Evolutionary conservation across 805 yeast genomes (phyloP).

Genomic region (Wickerhamomyces sydowiorum): DNA sequence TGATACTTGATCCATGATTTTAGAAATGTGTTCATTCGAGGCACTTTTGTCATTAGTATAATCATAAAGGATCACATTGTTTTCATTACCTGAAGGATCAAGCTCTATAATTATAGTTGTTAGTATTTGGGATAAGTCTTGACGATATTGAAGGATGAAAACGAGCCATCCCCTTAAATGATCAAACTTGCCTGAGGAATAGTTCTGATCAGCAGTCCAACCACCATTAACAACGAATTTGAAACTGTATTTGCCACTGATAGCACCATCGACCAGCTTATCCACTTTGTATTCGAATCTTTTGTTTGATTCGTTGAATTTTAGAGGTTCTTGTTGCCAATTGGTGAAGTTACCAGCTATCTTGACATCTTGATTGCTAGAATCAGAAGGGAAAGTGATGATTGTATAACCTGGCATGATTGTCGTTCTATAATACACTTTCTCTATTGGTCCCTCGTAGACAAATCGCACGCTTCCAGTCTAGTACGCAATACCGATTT

Average conservation of each 20-base stretch:
- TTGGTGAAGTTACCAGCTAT: constrained; percentile 33
- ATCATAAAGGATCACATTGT: constrained; percentile 27
- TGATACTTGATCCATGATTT: neutral
- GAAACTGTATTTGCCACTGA: constrained; percentile 19
- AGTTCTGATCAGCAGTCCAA: constrained; percentile 16
- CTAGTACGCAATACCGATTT: too few relatives aligned
- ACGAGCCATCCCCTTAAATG: too few relatives aligned
- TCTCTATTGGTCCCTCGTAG: constrained; percentile 4
- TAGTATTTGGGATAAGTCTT: constrained; percentile 22
- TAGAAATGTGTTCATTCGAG: constrained; percentile 1
- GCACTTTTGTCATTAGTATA: constrained; percentile 1
- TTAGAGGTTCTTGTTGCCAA: constrained; percentile 23
- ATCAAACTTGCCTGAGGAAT: constrained; percentile 16
- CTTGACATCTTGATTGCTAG: constrained; percentile 16
- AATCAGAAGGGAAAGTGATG: constrained; percentile 10
- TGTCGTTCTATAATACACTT: too few relatives aligned
- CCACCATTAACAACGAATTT: constrained; percentile 18
- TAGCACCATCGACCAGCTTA: constrained; percentile 3
- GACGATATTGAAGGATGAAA: constrained; percentile 3
- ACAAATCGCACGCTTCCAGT: too few relatives aligned
- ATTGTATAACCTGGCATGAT: constrained; percentile 14
- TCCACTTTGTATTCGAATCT: constrained; percentile 11
- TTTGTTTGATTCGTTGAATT: constrained; percentile 1
- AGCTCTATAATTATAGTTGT: constrained; percentile 23
- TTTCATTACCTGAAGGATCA: constrained; percentile 31